These are phyloP conservation scores for Euphorbia lathyris DNA, from an alignment of 345 rosid species.

Conservation along the genomic window DNA sequence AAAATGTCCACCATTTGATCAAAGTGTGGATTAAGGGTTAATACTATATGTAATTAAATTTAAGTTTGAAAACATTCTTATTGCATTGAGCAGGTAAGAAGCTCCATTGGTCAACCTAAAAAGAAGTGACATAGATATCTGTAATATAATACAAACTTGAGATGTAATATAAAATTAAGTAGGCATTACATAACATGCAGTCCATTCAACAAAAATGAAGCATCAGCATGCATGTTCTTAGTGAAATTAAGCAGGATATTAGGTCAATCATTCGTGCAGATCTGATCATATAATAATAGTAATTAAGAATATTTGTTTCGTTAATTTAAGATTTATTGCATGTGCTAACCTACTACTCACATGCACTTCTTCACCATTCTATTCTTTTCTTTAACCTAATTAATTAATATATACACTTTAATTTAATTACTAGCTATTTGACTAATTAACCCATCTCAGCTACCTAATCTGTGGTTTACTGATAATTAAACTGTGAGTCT, in stretches of 20 bases:
- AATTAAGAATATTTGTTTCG: slow-evolving; percentile 3
- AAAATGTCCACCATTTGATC: no score
- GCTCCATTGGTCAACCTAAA: neutral
- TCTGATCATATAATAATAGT: slow-evolving; percentile 8
- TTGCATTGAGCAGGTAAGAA: neutral
- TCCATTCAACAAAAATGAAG: slow-evolving; percentile 26
- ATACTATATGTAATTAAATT: neutral
- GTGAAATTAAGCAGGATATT: slow-evolving; percentile 15
- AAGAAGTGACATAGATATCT: neutral
- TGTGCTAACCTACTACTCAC: slow-evolving; percentile 40
- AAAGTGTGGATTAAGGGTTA: no score
- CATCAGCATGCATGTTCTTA: slow-evolving; percentile 16
- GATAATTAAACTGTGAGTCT: neutral
- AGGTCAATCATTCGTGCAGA: slow-evolving; percentile 38
- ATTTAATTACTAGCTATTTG: slow-evolving; percentile 4
- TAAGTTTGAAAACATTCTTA: slow-evolving; percentile 3
- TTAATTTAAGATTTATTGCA: slow-evolving; percentile 23
- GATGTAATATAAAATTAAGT: no score
- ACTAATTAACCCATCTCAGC: neutral
- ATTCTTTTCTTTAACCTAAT: neutral
- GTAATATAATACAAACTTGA: no score
- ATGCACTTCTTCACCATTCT: slow-evolving; percentile 3
- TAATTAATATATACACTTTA: neutral
- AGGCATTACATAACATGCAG: slow-evolving; percentile 28
- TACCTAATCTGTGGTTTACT: neutral